Conservation (phyloP, 2,329 filamentous ascomycete genomes). For the Hypoxylon sp. region DNA sequence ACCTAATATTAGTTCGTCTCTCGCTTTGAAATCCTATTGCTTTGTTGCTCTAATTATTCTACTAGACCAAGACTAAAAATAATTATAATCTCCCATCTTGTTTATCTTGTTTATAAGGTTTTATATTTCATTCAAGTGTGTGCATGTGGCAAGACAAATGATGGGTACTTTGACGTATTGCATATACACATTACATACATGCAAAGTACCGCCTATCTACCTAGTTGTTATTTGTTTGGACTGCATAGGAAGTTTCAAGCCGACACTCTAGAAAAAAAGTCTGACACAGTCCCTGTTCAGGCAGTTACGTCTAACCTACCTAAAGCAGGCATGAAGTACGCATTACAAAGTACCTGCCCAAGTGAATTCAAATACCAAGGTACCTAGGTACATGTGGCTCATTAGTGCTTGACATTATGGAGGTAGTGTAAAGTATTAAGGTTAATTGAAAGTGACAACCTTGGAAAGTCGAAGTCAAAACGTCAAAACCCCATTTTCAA, state of each 20-base stretch:
- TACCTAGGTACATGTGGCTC: constrained; percentile 25
- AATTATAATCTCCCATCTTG: constrained; percentile 10
- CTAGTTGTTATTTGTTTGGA: constrained; percentile 14
- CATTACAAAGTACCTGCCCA: constrained; percentile 20
- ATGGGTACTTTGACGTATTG: constrained; percentile 14
- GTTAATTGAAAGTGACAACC: constrained; percentile 40
- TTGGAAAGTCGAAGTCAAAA: constrained; percentile 32
- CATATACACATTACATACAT: constrained; percentile 26
- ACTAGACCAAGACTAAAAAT: constrained; percentile 34
- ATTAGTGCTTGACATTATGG: not conserved
- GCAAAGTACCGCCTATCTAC: constrained; percentile 20
- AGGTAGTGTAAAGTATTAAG: constrained; percentile 34
- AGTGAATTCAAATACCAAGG: not conserved
- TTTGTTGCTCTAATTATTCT: constrained; percentile 30
- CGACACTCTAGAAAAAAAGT: constrained; percentile 26
- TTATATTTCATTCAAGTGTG: constrained; percentile 19
- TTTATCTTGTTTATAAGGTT: constrained; percentile 17
- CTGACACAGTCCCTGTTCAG: constrained; percentile 41
- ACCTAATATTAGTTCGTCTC: constrained; percentile 27
- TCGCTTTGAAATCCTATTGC: constrained; percentile 25
- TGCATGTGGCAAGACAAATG: constrained; percentile 4
- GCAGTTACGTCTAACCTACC: constrained; percentile 44
- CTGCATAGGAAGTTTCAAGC: constrained; percentile 21
- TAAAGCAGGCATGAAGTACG: constrained; percentile 34
- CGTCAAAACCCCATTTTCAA: constrained; percentile 26